phyloP scores from a whole-genome alignment of 352 stramenopile species.

The Achlya hypogyna region DNA sequence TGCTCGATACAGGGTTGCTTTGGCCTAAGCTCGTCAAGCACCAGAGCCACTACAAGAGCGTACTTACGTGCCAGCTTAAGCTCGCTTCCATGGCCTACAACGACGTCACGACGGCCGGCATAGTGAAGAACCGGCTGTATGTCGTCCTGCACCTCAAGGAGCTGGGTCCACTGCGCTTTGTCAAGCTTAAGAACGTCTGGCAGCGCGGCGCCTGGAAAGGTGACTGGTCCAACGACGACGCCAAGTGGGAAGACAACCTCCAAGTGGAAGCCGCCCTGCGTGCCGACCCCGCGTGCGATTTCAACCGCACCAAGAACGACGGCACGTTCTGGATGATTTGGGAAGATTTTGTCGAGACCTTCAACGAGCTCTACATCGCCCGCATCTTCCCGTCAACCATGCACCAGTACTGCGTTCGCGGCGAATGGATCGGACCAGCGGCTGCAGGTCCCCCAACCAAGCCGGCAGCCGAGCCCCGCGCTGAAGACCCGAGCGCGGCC shows the following conservation, averaged over 20 bases:
- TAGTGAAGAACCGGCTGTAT: constrained; percentile 75
- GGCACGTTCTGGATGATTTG: constrained; percentile 80
- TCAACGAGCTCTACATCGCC: constrained; percentile 61
- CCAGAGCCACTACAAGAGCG: constrained; percentile 44
- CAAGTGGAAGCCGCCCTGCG: constrained; percentile 60
- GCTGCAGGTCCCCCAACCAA: constrained; percentile 30
- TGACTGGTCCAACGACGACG: constrained; percentile 76
- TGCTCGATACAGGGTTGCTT: constrained; percentile 31
- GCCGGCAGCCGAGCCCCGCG: not conserved
- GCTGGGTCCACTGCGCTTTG: constrained; percentile 46
- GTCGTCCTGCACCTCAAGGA: constrained; percentile 61
- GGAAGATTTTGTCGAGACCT: constrained; percentile 61
- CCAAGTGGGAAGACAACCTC: constrained; percentile 74
- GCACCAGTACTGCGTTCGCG: constrained; percentile 48
- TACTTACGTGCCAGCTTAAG: constrained; percentile 57
- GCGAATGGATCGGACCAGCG: constrained; percentile 36
- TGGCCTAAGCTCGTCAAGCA: constrained; percentile 60
- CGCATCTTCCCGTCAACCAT: constrained; percentile 30
- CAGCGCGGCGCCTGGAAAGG: constrained; percentile 67
- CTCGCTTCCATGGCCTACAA: constrained; percentile 51
- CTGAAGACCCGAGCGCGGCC: not conserved
- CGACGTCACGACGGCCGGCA: constrained; percentile 29
- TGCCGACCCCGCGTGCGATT: constrained; percentile 45
- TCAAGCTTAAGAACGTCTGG: constrained; percentile 80
- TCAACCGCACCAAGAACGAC: constrained; percentile 57